Evolutionary conservation across 75 land plant genomes (phyloP).

Genomic region (Picea sitchensis): DNA sequence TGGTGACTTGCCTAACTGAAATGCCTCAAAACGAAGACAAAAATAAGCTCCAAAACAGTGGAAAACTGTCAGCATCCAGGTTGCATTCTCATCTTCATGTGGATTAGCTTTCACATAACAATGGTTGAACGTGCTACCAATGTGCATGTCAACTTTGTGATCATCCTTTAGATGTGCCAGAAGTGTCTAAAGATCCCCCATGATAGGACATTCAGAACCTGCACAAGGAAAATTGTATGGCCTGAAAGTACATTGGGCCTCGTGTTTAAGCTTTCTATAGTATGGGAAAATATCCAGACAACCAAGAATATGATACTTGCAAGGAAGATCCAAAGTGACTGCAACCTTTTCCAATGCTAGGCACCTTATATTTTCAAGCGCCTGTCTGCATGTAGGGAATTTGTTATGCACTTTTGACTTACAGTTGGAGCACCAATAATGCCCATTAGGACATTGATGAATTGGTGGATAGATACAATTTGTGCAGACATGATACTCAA

Average conservation of each 20-base stretch:
- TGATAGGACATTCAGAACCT: slow-evolving; percentile 46
- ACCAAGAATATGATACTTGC: slow-evolving; percentile 41
- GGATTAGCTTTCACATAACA: slow-evolving; percentile 58
- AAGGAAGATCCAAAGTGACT: slow-evolving; percentile 37
- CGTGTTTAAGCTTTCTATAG: slow-evolving; percentile 59
- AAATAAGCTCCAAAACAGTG: slow-evolving; percentile 93
- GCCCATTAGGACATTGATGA: slow-evolving; percentile 16
- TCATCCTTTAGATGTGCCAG: slow-evolving; percentile 55
- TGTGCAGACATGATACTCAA: too few relatives aligned
- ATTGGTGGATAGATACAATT: too few relatives aligned
- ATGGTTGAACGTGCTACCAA: slow-evolving; percentile 51
- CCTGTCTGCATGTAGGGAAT: slow-evolving; percentile 72
- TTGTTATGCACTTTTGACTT: slow-evolving; percentile 66
- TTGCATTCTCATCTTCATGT: slow-evolving; percentile 57
- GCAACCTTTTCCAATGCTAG: slow-evolving; percentile 55
- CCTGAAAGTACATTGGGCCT: slow-evolving; percentile 38
- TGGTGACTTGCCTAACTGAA: slow-evolving; percentile 41
- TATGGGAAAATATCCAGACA: slow-evolving; percentile 59
- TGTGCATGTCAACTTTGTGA: slow-evolving; percentile 57
- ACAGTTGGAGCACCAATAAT: slow-evolving; percentile 53
- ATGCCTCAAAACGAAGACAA: slow-evolving; percentile 43
- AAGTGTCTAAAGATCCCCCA: slow-evolving; percentile 42
- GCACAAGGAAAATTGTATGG: slow-evolving; percentile 59
- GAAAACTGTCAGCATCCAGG: slow-evolving; percentile 71
- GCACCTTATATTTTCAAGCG: slow-evolving; percentile 59